phyloP scores from a whole-genome alignment of 2,329 filamentous ascomycete species.

The Arachnopeziza araneosa region DNA sequence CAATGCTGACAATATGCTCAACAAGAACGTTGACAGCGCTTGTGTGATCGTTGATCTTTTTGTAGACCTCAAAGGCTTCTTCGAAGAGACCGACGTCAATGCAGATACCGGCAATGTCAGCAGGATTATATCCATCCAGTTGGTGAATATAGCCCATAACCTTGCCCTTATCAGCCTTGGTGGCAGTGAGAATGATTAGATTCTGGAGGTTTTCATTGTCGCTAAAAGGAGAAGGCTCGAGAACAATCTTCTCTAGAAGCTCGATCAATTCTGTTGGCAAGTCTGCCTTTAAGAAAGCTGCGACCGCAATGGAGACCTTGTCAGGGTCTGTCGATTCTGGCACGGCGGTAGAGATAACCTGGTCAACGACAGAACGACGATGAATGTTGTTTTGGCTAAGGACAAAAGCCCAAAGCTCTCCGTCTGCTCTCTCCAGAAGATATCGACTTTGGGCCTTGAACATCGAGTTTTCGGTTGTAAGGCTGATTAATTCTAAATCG shows the following conservation, averaged over 20 bases:
- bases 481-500: constrained; percentile 91
- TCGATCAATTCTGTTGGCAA: constrained; percentile 93
- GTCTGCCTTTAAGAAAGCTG: constrained; percentile 86
- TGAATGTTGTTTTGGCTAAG: constrained; percentile 94
- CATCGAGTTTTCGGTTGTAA: constrained; percentile 99
- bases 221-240: constrained; percentile 98
- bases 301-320: constrained; percentile 90
- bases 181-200: constrained; percentile 89
- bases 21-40: constrained; percentile 88
- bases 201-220: constrained; percentile 97
- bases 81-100: constrained; percentile 93
- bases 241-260: constrained; percentile 95
- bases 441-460: constrained; percentile 97
- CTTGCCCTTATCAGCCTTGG: constrained; percentile 90
- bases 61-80: constrained; percentile 97
- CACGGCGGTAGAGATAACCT: constrained; percentile 92
- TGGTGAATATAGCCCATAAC: constrained; percentile 96
- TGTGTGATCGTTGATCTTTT: constrained; percentile 88
- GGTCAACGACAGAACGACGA: constrained; percentile 87
- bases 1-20: constrained; percentile 95
- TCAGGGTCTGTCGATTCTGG: constrained; percentile 88
- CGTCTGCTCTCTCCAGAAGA: constrained; percentile 81
- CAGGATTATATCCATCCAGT: constrained; percentile 80
- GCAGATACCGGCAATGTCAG: constrained; percentile 88
- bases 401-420: constrained; percentile 91